Percentiles rank a stretch among this genome's conserved stretches.
Evolutionary conservation across 305 asterid genomes (phyloP).

Genomic region (Withania somnifera): DNA sequence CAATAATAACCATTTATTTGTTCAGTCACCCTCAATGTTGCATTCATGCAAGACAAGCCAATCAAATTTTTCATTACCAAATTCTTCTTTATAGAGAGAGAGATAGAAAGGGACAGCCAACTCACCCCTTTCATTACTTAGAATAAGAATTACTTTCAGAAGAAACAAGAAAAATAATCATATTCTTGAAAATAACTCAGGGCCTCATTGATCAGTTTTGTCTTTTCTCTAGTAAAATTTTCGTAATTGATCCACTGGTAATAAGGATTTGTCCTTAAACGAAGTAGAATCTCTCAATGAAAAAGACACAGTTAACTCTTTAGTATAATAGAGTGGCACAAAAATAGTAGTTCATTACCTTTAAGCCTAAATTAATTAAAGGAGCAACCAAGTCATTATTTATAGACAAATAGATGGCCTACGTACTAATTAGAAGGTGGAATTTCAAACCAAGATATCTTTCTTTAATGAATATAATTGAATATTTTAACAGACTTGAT

Average conservation of each 20-base stretch:
- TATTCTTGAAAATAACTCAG: conserved; percentile 15
- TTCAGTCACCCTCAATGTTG: conserved; percentile 44
- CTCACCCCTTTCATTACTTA: conserved; percentile 18
- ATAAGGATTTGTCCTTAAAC: not conserved
- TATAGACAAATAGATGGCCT: not conserved
- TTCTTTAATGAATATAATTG: not conserved
- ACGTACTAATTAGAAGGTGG: not conserved
- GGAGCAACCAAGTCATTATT: no score
- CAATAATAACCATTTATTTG: conserved; percentile 4
- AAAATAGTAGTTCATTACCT: no score
- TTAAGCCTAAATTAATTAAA: no score
- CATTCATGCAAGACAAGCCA: conserved; percentile 49
- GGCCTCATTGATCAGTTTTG: not conserved
- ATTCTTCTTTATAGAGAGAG: not conserved
- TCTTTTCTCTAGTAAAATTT: not conserved
- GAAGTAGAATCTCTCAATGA: not conserved
- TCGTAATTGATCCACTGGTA: not conserved
- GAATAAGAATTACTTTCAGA: conserved; percentile 11
- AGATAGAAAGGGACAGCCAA: conserved; percentile 8
- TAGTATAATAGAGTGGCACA: not conserved
- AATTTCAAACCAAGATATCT: not conserved
- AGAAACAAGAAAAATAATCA: conserved; percentile 18
- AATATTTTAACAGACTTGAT: not conserved
- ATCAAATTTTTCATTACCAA: conserved; percentile 25
- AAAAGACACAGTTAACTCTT: not conserved